These are phyloP conservation scores for Letharia lupina DNA, from an alignment of 495 filamentous ascomycete genomes.

Conservation along the genomic window DNA sequence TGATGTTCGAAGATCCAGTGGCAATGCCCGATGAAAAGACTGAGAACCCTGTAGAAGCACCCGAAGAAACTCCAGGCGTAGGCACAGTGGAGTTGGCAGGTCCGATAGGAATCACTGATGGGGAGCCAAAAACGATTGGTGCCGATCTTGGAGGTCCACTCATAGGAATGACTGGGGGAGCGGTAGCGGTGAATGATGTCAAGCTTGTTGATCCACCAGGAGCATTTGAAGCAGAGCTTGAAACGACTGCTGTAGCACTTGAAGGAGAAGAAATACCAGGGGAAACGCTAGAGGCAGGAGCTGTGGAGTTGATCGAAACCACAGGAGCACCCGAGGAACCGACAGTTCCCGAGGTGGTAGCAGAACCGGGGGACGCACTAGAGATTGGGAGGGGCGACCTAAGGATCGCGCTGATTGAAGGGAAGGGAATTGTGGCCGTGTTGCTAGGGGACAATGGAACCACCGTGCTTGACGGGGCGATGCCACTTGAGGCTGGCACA, in stretches of 20 bases:
- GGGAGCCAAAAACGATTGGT: neutral
- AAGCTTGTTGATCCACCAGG: neutral
- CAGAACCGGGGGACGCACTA: neutral
- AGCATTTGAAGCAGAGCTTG: constrained; percentile 1
- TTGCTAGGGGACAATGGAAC: neutral
- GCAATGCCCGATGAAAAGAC: neutral
- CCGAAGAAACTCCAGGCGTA: neutral
- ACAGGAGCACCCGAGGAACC: too few species aligned
- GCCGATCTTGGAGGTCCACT: neutral
- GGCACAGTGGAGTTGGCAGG: neutral
- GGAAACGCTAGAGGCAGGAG: neutral
- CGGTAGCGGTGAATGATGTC: neutral
- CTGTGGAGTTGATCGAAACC: neutral
- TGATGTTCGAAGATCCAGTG: neutral
- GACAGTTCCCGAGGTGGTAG: neutral
- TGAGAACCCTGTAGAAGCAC: neutral
- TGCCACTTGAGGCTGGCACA: neutral
- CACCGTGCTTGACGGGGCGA: neutral
- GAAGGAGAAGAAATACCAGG: neutral
- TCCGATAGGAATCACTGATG: neutral
- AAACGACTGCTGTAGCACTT: neutral
- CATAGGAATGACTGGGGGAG: neutral
- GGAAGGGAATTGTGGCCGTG: neutral
- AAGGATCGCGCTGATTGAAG: neutral
- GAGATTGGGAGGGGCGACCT: neutral